These are phyloP conservation scores for Candida verbasci DNA, from an alignment of 805 yeast species.

Conservation along the genomic window DNA sequence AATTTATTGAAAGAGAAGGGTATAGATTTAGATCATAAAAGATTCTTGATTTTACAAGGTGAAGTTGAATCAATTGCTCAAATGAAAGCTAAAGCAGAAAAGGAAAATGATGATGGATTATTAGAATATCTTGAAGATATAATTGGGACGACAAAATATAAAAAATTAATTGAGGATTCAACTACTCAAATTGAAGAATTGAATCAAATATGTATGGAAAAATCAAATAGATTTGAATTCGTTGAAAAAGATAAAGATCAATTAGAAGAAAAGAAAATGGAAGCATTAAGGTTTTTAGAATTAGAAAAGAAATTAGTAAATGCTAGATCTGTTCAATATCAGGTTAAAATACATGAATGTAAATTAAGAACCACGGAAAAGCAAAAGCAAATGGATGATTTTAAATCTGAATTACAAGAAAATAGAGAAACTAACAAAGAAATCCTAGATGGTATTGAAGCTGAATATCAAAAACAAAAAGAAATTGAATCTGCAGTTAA, in stretches of 20 bases:
- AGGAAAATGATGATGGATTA: conserved; percentile 87
- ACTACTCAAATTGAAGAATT: conserved; percentile 60
- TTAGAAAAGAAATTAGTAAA: conserved; percentile 58
- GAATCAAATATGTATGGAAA: conserved; percentile 77
- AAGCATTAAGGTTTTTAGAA: conserved; percentile 61
- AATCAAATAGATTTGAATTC: conserved; percentile 71
- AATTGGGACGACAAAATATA: conserved; percentile 88
- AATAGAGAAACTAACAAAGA: conserved; percentile 22
- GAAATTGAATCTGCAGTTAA: conserved; percentile 13
- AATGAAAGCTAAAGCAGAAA: conserved; percentile 96
- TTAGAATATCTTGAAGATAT: conserved; percentile 94
- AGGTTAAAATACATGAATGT: conserved; percentile 43
- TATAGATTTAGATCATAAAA: conserved; percentile 88
- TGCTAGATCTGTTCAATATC: conserved; percentile 53
- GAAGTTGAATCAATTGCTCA: conserved; percentile 98
- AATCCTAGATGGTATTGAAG: conserved; percentile 20
- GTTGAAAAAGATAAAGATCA: conserved; percentile 71
- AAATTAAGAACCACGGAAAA: conserved; percentile 36
- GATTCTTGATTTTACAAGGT: conserved; percentile 93
- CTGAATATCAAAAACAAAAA: conserved; percentile 27
- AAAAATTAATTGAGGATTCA: conserved; percentile 65
- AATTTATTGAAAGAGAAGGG: conserved; percentile 71
- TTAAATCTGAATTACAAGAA: conserved; percentile 31
- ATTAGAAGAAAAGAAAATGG: conserved; percentile 62
- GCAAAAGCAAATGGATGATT: conserved; percentile 34